Conservation (phyloP, 345 rosid genomes). For the Eucalyptus erythrocorys region DNA sequence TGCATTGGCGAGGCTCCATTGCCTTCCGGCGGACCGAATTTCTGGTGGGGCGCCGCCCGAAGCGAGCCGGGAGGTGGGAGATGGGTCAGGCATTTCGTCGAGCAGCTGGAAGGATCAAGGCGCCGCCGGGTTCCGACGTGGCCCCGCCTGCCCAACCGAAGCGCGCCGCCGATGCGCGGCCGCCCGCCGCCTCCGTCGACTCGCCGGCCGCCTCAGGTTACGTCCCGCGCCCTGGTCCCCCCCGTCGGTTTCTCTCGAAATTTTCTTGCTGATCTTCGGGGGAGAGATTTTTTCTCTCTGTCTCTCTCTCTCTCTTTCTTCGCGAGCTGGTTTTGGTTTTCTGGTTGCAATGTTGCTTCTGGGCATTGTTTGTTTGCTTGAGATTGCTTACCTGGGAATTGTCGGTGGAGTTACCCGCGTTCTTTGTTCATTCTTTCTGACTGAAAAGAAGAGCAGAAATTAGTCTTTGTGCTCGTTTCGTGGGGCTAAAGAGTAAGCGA, state of each 20-base stretch:
- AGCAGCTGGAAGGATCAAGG: constrained; percentile 62
- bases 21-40: not conserved
- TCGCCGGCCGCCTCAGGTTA: constrained; percentile 10
- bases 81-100: constrained; percentile 99
- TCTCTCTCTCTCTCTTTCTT: not conserved
- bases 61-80: not conserved
- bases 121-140: constrained; percentile 15
- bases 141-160: constrained; percentile 25
- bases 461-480: not conserved
- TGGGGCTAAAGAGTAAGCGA: not conserved
- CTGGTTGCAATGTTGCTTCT: not conserved
- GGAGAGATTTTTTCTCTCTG: too few relatives aligned
- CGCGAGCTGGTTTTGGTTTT: not conserved
- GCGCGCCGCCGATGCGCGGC: constrained; percentile 1
- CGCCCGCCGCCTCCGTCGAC: constrained; percentile 10
- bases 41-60: not conserved
- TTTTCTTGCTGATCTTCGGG: not conserved
- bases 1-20: not conserved
- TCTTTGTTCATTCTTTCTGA: not conserved
- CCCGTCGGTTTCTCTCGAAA: not conserved
- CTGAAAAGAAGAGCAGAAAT: not conserved
- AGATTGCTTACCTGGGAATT: not conserved
- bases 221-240: not conserved
- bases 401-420: not conserved
- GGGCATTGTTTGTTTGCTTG: not conserved